Conservation (phyloP, 225 moss, liverwort and hornwort species). For the Physcomitrium patens region DNA sequence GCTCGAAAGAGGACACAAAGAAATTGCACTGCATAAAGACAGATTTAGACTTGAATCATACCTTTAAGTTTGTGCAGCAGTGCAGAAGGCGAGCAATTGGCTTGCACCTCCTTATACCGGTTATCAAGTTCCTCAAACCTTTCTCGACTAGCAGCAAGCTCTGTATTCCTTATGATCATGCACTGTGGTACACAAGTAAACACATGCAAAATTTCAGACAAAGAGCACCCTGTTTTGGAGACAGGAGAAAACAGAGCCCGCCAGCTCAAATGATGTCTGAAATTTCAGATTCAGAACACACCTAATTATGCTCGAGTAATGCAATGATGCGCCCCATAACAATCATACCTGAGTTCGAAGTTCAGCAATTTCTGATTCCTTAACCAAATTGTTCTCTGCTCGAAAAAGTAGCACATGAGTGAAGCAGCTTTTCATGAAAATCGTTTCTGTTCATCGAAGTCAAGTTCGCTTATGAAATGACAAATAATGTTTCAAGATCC, state of each 20-base stretch:
- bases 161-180: conserved; percentile 81
- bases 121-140: conserved; percentile 75
- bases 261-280: conserved; percentile 5
- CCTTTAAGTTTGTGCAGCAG: conserved; percentile 68
- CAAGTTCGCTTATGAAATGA: conserved; percentile 6
- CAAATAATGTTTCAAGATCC: conserved; percentile 9
- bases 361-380: conserved; percentile 72
- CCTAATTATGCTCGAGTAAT: not conserved
- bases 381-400: conserved; percentile 66
- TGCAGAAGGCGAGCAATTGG: conserved; percentile 62
- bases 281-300: conserved; percentile 10
- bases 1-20: not conserved
- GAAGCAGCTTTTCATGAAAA: not conserved
- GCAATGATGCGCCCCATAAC: not conserved
- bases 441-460: not conserved
- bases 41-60: conserved; percentile 25
- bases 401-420: conserved; percentile 13
- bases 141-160: conserved; percentile 76
- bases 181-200: conserved; percentile 47
- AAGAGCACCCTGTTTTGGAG: not conserved
- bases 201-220: not conserved
- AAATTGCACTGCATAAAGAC: not conserved
- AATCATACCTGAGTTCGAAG: conserved; percentile 65
- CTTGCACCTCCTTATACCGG: conserved; percentile 72
- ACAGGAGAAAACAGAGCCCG: not conserved